Evolutionary conservation across 2,329 filamentous ascomycete species (phyloP), one percentile per base, ranked within the genome.

Genomic region (Macroventuria anomochaeta): DNA sequence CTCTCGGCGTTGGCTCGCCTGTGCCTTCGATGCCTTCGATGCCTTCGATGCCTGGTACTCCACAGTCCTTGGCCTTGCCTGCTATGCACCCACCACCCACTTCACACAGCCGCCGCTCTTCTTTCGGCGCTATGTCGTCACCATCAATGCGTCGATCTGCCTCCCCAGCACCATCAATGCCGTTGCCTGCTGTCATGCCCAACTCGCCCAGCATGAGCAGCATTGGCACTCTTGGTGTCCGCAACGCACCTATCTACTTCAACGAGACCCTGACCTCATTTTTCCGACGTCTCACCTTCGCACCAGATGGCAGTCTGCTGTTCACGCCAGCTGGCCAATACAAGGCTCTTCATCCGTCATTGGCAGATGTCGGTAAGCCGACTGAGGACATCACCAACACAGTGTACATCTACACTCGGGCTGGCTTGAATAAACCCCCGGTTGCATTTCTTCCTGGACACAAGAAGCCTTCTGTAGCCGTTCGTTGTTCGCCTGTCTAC

Each of bases 221-320:
- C 38, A 61, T 70, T 25, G 64, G 64, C 34, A 65, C 59, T 7
- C 43, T 66, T 4, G 79, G 76, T 29, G 73, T 91, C 46, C 91
- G 88, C 70, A 97, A 96, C 65, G 87, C 92, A 34, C 92, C 87
- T 63, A 87, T 99, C 38, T 99, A 99, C 72, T 92, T 92, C 38
- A 97, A 97, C 67, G 95, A 99, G 76, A 97, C 93, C 0, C 84
- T 97, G 55, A 97, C 93, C 0, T 97, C 95, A 0, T 99, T 99
- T 78, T 99, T 99, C 78, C 85, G 95, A 46, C 86, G 95, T 39
- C 80, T 99, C 42, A 93, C 93, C 0, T 99, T 99, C 71, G 92
- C 96, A 1, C 93, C 95, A 0, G 96, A 99, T 70, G 95, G 95
- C 21, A 96, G 93, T 71, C 80, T 99, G 42, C 82, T 99, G 4